A percentile compares a stretch with the other conserved stretches of the same genome.
Conservation (phyloP, 495 filamentous ascomycete genomes). For the Bacidia gigantensis region DNA sequence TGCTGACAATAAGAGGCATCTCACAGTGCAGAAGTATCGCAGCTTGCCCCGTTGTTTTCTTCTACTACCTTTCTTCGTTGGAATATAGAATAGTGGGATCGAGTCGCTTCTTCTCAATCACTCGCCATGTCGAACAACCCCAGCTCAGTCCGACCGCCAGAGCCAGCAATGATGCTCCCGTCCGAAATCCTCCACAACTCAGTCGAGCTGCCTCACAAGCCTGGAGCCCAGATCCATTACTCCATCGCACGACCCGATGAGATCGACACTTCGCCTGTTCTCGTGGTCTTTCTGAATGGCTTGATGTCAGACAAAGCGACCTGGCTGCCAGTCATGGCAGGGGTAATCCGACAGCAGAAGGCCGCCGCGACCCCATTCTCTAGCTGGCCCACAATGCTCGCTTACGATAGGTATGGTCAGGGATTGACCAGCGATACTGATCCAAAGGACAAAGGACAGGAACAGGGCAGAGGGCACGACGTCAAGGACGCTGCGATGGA, state of each 20-base stretch:
- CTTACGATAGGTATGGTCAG: slow-evolving; percentile 54
- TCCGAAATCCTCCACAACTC: slow-evolving; percentile 11
- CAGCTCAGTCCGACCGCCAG: slow-evolving; percentile 4
- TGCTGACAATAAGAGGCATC: too few species aligned
- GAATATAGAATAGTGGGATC: too few species aligned
- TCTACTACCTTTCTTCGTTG: too few species aligned
- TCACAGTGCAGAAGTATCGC: too few species aligned
- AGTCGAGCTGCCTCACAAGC: slow-evolving; percentile 21
- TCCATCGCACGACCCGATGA: slow-evolving; percentile 15
- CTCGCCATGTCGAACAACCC: not conserved
- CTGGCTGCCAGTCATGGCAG: slow-evolving; percentile 35
- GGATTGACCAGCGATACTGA: slow-evolving; percentile 40
- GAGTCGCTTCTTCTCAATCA: too few species aligned
- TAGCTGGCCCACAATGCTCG: slow-evolving; percentile 34
- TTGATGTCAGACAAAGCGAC: slow-evolving; percentile 35
- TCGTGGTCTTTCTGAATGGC: slow-evolving; percentile 52
- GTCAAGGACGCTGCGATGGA: slow-evolving; percentile 33
- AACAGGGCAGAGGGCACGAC: slow-evolving; percentile 40
- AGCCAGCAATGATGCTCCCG: slow-evolving; percentile 15
- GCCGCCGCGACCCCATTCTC: not conserved
- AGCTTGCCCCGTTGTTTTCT: too few species aligned
- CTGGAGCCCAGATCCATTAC: slow-evolving; percentile 21
- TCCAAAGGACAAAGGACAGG: slow-evolving; percentile 32
- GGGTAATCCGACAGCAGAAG: slow-evolving; percentile 23
- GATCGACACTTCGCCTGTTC: slow-evolving; percentile 15